Conservation (phyloP, 2,329 filamentous ascomycete genomes). For the Venturia effusa region DNA sequence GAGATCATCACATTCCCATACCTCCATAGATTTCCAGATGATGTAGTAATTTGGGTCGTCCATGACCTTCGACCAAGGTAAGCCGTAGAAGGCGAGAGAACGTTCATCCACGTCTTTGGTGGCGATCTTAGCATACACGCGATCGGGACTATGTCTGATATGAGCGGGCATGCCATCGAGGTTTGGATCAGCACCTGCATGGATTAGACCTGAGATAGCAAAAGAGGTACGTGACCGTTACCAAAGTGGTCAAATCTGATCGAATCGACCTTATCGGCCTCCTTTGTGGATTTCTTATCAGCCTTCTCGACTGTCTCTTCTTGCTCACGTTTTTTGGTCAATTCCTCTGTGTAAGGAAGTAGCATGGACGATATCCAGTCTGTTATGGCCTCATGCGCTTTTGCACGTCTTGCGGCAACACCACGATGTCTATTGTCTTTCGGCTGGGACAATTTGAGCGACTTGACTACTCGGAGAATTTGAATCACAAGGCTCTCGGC, state of each 20-base stretch:
- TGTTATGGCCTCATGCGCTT: constrained; percentile 2
- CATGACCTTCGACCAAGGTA: constrained; percentile 7
- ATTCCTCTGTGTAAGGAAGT: neutral
- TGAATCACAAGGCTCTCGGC: constrained; percentile 4
- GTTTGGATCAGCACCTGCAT: neutral
- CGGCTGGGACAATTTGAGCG: constrained; percentile 3
- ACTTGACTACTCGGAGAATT: neutral
- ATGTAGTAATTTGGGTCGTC: constrained; percentile 10
- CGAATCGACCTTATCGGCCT: neutral
- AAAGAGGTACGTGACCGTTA: neutral
- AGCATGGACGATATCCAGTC: constrained; percentile 3
- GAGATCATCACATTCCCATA: constrained; percentile 10
- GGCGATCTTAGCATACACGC: constrained; percentile 17
- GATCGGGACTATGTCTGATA: constrained; percentile 3
- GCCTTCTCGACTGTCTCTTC: neutral
- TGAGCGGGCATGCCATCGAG: constrained; percentile 7
- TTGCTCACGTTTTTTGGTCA: neutral
- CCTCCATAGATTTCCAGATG: constrained; percentile 11
- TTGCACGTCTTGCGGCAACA: constrained; percentile 5
- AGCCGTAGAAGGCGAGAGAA: neutral
- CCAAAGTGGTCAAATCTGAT: constrained; percentile 4
- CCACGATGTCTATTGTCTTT: neutral
- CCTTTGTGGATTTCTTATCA: neutral
- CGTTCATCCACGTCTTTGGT: constrained; percentile 8
- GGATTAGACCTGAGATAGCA: neutral